A percentile compares a stretch with the other conserved stretches of the same genome.
phyloP scores from a whole-genome alignment of 116 monocot species.

The Thalassia testudinum region DNA sequence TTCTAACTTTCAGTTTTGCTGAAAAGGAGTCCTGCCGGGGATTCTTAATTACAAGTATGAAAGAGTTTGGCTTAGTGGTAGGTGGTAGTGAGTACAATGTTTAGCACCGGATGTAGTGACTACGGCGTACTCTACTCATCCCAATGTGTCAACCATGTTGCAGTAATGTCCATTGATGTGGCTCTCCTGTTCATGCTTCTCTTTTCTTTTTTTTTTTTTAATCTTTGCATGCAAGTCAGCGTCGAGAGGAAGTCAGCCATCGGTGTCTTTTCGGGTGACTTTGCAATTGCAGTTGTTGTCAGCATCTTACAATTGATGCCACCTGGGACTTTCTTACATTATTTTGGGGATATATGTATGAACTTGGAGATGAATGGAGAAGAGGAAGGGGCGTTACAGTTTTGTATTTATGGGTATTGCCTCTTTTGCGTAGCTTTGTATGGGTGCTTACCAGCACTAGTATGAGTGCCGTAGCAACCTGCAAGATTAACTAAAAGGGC shows the following conservation, averaged over 20 bases:
- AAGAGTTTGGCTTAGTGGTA: no score
- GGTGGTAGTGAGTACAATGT: no score
- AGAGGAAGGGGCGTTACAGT: slow-evolving; percentile 1
- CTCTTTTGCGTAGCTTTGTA: slow-evolving; percentile 16
- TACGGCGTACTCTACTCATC: slow-evolving; percentile 13
- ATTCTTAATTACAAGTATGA: no score
- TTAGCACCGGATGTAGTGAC: no score
- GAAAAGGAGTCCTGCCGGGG: no score
- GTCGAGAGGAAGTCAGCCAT: background rate
- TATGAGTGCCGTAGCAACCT: background rate
- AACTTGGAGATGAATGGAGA: background rate
- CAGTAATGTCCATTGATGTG: slow-evolving; percentile 20
- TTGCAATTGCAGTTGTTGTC: slow-evolving; percentile 13
- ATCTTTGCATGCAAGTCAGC: slow-evolving; percentile 4
- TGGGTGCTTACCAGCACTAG: slow-evolving; percentile 10
- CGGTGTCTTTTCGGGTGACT: background rate
- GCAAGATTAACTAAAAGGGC: background rate
- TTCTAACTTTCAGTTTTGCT: no score
- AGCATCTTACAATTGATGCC: slow-evolving; percentile 14
- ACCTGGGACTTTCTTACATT: slow-evolving; percentile 37
- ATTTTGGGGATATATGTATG: slow-evolving; percentile 25
- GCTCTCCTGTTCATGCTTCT: slow-evolving; percentile 19
- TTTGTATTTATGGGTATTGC: slow-evolving; percentile 19
- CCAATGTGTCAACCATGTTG: slow-evolving; percentile 42
- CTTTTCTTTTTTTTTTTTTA: no score